Percentiles rank a stretch among this genome's conserved stretches.
Evolutionary conservation across 108 stramenopile species (phyloP).

Genomic region (Chaetoceros tenuissimus): DNA sequence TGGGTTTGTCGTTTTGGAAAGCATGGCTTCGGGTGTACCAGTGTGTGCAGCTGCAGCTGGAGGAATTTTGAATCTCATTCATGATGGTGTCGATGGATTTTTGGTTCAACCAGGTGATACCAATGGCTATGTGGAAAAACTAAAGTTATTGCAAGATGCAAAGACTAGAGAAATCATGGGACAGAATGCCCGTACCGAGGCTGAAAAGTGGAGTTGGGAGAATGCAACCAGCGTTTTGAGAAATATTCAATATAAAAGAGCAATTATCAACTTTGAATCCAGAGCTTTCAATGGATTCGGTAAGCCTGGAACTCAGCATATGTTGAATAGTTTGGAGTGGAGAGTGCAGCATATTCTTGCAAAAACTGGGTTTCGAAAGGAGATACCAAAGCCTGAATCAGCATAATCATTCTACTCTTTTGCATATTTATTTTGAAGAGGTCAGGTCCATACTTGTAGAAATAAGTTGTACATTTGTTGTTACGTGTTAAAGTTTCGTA

Average conservation of each 20-base stretch:
- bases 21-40: conserved; percentile 85
- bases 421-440: too few species aligned
- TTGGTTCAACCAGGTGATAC: conserved; percentile 48
- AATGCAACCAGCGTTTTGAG: conserved; percentile 74
- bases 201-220: conserved; percentile 19
- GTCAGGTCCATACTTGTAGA: too few species aligned
- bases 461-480: too few species aligned
- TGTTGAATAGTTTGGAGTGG: conserved; percentile 48
- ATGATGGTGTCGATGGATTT: conserved; percentile 57
- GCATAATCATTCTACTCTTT: too few species aligned
- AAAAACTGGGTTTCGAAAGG: background rate
- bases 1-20: conserved; percentile 85
- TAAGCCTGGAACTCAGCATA: conserved; percentile 25
- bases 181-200: conserved; percentile 4
- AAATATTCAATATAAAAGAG: conserved; percentile 83
- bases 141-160: conserved; percentile 6
- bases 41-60: conserved; percentile 68
- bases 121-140: conserved; percentile 25
- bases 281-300: conserved; percentile 74
- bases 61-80: conserved; percentile 70
- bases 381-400: too few species aligned
- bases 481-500: too few species aligned
- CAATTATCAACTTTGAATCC: conserved; percentile 70
- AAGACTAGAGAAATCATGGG: conserved; percentile 1
- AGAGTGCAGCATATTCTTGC: too few species aligned